Conservation (phyloP, 2,329 filamentous ascomycete genomes). For the Colletotrichum sp. region DNA sequence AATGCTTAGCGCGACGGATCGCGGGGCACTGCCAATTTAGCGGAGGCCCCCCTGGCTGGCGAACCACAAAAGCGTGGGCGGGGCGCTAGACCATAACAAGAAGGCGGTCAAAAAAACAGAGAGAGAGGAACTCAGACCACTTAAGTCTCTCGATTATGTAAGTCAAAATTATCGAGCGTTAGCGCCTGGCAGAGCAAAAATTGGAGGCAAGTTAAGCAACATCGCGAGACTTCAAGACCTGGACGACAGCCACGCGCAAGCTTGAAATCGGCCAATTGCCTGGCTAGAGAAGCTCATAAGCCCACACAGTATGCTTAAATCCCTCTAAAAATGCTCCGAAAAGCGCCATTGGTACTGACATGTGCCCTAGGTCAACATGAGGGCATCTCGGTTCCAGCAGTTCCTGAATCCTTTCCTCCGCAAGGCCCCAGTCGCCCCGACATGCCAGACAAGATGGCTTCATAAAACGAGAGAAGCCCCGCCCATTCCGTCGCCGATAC, state of each 20-base stretch:
- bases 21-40: slow-evolving; percentile 17
- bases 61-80: neutral
- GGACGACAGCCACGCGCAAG: slow-evolving; percentile 6
- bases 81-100: neutral
- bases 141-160: neutral
- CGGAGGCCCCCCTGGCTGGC: slow-evolving; percentile 1
- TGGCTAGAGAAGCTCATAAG: neutral
- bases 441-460: slow-evolving; percentile 46
- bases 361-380: slow-evolving; percentile 17
- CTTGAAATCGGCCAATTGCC: neutral
- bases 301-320: neutral
- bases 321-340: no score
- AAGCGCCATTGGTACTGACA: neutral
- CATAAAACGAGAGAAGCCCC: slow-evolving; percentile 45
- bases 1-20: neutral
- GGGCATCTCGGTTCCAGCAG: slow-evolving; percentile 16
- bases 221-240: neutral
- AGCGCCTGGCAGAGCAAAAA: slow-evolving; percentile 15
- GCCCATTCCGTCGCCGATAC: slow-evolving; percentile 72
- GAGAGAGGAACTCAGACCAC: neutral
- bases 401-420: slow-evolving; percentile 18
- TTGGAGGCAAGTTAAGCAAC: slow-evolving; percentile 9
- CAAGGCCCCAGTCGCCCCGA: slow-evolving; percentile 28
- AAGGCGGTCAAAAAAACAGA: neutral
- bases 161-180: slow-evolving; percentile 4